A percentile compares a stretch with the other conserved stretches of the same genome.
phyloP scores from a whole-genome alignment of 1,139 yeast genomes.

The Diutina siamensis region DNA sequence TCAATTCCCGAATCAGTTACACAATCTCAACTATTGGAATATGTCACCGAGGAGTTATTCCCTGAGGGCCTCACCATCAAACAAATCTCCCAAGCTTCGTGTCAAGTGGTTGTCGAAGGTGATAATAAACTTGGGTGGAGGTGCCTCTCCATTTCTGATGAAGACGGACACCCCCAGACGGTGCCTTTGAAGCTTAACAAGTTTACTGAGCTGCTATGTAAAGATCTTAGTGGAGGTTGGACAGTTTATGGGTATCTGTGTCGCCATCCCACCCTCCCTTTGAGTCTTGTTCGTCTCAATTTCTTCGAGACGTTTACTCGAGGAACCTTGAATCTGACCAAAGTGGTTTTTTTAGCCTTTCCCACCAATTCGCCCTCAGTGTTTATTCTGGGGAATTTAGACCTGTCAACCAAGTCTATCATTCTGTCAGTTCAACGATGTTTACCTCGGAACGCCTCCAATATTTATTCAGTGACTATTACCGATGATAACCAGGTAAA shows the following conservation, averaged over 20 bases:
- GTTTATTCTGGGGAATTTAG: conserved; percentile 18
- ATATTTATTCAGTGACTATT: conserved; percentile 12
- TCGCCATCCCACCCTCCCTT: conserved; percentile 50
- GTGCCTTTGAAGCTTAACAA: conserved; percentile 27
- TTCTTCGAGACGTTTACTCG: conserved; percentile 36
- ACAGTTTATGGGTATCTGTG: conserved; percentile 56
- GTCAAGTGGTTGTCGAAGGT: conserved; percentile 48
- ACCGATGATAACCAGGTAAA: conserved; percentile 16
- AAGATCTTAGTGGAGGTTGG: conserved; percentile 5
- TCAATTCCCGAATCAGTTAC: not conserved
- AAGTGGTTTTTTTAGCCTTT: conserved; percentile 55
- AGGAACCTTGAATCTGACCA: conserved; percentile 37
- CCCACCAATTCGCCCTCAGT: conserved; percentile 59
- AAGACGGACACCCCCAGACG: conserved; percentile 16
- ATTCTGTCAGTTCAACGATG: conserved; percentile 20
- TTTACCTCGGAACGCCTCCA: conserved; percentile 32
- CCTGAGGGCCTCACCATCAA: conserved; percentile 50
- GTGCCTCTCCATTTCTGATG: conserved; percentile 40
- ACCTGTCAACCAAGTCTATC: not conserved
- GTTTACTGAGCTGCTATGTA: conserved; percentile 10
- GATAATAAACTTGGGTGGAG: conserved; percentile 46
- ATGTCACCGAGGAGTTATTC: not conserved
- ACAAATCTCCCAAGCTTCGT: conserved; percentile 65
- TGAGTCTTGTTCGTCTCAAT: conserved; percentile 53
- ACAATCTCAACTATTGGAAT: not conserved